phyloP scores from a whole-genome alignment of 257 asterid genomes.

The Nicotiana tabacum region DNA sequence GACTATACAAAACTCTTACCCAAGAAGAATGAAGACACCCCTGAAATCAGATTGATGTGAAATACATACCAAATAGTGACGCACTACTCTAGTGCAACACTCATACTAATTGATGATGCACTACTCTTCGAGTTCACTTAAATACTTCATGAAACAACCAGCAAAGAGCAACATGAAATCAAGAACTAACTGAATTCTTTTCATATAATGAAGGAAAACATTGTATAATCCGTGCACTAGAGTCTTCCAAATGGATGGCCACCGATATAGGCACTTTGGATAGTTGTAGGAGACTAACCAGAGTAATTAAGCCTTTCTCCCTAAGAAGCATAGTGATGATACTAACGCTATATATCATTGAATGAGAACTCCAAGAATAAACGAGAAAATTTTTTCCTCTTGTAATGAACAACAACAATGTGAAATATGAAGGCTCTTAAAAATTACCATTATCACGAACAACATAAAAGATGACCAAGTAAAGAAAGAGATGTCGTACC shows the following conservation, averaged over 20 bases:
- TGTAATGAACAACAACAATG: background rate
- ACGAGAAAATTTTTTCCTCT: background rate
- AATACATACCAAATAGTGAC: background rate
- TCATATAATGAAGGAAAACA: background rate
- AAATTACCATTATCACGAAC: background rate
- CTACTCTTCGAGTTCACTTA: background rate
- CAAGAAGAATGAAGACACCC: background rate
- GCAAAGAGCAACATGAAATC: background rate
- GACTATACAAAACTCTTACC: background rate
- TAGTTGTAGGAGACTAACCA: background rate
- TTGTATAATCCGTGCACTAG: background rate
- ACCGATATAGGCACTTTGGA: background rate
- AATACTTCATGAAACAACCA: background rate
- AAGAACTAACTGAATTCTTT: background rate
- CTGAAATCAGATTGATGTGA: conserved; percentile 4
- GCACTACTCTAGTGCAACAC: background rate
- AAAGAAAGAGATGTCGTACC: conserved; percentile 34
- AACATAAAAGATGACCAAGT: background rate
- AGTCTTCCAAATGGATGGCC: background rate
- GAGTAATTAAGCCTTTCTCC: background rate
- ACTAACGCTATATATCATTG: background rate
- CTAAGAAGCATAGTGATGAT: background rate
- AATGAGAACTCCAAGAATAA: background rate
- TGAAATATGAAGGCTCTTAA: background rate
- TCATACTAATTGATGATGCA: background rate